Base-by-base conservation (phyloP, 768 basidiomycete species). In the Agrocybe pediades region DNA sequence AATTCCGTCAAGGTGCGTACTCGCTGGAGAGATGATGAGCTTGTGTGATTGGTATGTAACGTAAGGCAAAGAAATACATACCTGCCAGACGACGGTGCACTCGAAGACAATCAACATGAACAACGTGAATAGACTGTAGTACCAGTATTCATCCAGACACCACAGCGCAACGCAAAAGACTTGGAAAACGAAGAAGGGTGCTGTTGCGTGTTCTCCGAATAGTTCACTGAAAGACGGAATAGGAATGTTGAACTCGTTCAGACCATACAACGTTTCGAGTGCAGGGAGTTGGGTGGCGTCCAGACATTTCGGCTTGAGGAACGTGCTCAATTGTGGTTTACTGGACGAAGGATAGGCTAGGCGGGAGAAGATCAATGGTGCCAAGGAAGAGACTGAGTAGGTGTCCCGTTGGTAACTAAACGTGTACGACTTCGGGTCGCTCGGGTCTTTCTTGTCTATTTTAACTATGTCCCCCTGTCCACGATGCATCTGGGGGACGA, bases 141-240 rank as follows among this genome's bases (percentile, higher is more conserved):
- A 98, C 95, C 95, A 98, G 69, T 98, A 99, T 68, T 98, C 97
- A 63, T 99, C 97, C 62, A 99, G 71, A 67, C 90, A 93, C 97
- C 97, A 99, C 9, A 99, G 76, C 0, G 92, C 94, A 1, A 98
- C 97, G 58, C 97, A 98, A 73, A 99, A 98, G 16, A 98, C 74
- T 72, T 99, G 97, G 73, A 99, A 99, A 23, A 99, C 97, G 71
- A 99, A 99, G 82, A 99, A 99, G 0, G 97, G 97, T 0, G 97
- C 97, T 4, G 95, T 95, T 1, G 96, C 95, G 65, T 99, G 97
- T 74, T 99, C 97, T 20, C 76, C 80, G 61, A 99, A 98, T 29
- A 99, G 83, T 59, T 94, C 91, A 9, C 81, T 79, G 66, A 99
- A 99, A 1, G 90, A 90, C 6, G 97, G 97, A 39, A 99, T 91